phyloP scores from a whole-genome alignment of 257 asterid genomes.

The Gentiana macrophylla region DNA sequence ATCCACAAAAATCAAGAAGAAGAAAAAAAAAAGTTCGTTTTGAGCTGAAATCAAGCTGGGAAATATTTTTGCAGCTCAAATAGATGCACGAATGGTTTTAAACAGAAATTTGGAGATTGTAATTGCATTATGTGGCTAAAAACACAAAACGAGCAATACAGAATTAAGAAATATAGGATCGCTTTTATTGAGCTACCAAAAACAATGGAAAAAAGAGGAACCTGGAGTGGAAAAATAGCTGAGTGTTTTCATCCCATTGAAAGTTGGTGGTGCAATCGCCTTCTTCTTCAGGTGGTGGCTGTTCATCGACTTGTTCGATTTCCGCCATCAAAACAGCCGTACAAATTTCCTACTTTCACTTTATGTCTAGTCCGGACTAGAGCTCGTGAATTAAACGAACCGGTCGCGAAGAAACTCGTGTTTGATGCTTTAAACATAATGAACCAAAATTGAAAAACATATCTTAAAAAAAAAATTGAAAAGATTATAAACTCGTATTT shows the following conservation, averaged over 20 bases:
- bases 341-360: too few relatives aligned
- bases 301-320: constrained; percentile 9
- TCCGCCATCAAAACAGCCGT: constrained; percentile 36
- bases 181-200: background rate
- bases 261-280: constrained; percentile 27
- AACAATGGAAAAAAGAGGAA: constrained; percentile 7
- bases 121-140: too few relatives aligned
- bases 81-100: too few relatives aligned
- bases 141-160: background rate
- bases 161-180: background rate
- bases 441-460: too few relatives aligned
- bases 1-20: background rate
- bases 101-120: too few relatives aligned
- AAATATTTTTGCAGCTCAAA: background rate
- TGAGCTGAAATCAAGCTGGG: background rate
- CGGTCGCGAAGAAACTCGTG: too few relatives aligned
- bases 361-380: too few relatives aligned
- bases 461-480: too few relatives aligned
- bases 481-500: too few relatives aligned
- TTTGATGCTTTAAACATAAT: too few relatives aligned
- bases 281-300: constrained; percentile 10
- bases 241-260: constrained; percentile 76
- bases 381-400: too few relatives aligned
- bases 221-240: constrained; percentile 89
- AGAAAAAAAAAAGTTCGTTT: background rate